A percentile compares a stretch with the other conserved stretches of the same genome.
phyloP scores from a whole-genome alignment of 176 grass and related monocot genomes.

The barley (Hordeum vulgare) region DNA sequence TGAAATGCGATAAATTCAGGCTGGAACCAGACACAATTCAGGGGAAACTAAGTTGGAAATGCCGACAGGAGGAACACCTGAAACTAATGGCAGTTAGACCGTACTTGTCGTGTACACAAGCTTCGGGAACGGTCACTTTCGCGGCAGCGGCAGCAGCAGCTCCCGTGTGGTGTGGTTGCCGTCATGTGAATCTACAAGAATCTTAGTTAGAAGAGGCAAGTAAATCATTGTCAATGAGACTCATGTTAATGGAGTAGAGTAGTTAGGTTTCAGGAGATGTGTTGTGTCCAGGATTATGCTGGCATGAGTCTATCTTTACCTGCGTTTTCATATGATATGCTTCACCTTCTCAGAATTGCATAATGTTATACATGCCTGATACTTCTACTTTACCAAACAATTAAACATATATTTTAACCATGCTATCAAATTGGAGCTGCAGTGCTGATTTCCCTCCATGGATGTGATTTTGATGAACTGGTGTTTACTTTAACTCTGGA shows the following conservation, averaged over 20 bases:
- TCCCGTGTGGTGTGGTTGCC: background rate
- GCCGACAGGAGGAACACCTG: background rate
- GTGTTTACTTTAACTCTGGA: too few species aligned
- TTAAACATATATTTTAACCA: too few species aligned
- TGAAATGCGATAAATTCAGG: background rate
- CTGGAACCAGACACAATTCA: background rate
- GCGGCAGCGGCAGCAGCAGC: background rate
- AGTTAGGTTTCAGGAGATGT: background rate
- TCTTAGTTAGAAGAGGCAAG: background rate
- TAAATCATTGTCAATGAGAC: background rate
- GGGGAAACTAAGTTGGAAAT: background rate
- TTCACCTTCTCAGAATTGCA: too few species aligned
- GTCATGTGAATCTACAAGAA: background rate
- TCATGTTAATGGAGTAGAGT: background rate
- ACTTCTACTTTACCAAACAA: too few species aligned
- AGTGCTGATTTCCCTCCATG: too few species aligned
- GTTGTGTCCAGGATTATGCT: background rate
- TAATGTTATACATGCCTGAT: too few species aligned
- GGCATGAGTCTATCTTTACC: background rate
- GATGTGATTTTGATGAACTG: too few species aligned
- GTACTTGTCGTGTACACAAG: background rate
- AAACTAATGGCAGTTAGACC: background rate
- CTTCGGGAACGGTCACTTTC: background rate
- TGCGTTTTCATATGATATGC: background rate
- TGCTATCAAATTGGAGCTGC: too few species aligned